These are phyloP conservation scores for Cercospora canescens DNA, from an alignment of 2,329 filamentous ascomycete species.

Conservation along the genomic window DNA sequence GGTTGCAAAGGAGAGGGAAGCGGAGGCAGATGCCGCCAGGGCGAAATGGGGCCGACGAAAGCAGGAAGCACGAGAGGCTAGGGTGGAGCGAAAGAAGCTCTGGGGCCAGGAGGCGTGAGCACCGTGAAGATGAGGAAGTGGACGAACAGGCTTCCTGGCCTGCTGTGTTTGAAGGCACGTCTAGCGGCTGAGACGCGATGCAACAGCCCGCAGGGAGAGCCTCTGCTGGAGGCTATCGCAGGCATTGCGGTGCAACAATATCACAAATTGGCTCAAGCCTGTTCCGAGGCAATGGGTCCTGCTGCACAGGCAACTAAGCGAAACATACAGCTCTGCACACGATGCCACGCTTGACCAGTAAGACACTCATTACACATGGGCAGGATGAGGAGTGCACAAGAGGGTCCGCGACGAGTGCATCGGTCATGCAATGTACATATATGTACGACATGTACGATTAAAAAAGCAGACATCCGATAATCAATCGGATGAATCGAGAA, in stretches of 20 bases:
- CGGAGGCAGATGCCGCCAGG: slow-evolving; percentile 56
- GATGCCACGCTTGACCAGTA: neutral
- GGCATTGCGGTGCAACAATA: neutral
- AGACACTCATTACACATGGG: neutral
- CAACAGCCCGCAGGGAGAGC: neutral
- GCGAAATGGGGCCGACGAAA: slow-evolving; percentile 61
- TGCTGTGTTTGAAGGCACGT: neutral
- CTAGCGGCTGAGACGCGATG: neutral
- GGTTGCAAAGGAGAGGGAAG: slow-evolving; percentile 41
- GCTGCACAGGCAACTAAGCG: neutral
- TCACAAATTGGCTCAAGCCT: neutral
- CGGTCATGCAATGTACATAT: slow-evolving; percentile 3
- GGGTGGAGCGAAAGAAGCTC: slow-evolving; percentile 58
- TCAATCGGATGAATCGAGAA: neutral
- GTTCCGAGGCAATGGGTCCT: neutral
- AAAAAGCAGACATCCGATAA: neutral
- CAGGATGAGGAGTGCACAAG: neutral
- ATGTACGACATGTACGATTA: slow-evolving; percentile 9
- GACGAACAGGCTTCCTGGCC: neutral
- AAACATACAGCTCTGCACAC: neutral
- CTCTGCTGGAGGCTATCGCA: neutral
- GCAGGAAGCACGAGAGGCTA: slow-evolving; percentile 61
- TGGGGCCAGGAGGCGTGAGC: slow-evolving; percentile 61
- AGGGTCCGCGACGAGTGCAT: neutral
- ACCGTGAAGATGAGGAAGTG: neutral